phyloP scores from a whole-genome alignment of 1,139 yeast genomes.

The Arxiozyma slooffiae region DNA sequence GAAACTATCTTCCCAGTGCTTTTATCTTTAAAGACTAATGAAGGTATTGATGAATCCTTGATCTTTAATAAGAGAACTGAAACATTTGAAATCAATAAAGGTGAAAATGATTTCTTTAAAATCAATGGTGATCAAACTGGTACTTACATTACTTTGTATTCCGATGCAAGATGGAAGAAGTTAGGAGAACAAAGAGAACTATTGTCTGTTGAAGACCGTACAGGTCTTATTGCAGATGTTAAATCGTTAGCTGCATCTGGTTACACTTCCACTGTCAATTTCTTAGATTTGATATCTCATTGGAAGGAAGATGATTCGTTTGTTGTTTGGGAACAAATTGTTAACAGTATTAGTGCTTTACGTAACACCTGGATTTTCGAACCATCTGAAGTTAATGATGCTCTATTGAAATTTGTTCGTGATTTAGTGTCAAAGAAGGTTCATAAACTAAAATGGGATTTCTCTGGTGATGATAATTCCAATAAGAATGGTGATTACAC shows the following conservation, averaged over 20 bases:
- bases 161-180: slow-evolving; percentile 62
- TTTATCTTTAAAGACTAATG: slow-evolving; percentile 60
- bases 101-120: slow-evolving; percentile 47
- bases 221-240: slow-evolving; percentile 78
- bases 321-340: slow-evolving; percentile 73
- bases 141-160: slow-evolving; percentile 69
- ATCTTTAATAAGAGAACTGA: slow-evolving; percentile 49
- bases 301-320: slow-evolving; percentile 63
- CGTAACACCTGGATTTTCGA: slow-evolving; percentile 65
- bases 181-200: slow-evolving; percentile 67
- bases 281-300: slow-evolving; percentile 52
- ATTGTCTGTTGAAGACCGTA: slow-evolving; percentile 72
- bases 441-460: slow-evolving; percentile 59
- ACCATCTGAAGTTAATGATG: slow-evolving; percentile 43
- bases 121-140: slow-evolving; percentile 78
- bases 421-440: slow-evolving; percentile 53
- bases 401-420: slow-evolving; percentile 49
- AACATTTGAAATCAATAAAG: slow-evolving; percentile 35
- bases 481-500: slow-evolving; percentile 32
- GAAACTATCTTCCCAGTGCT: slow-evolving; percentile 72
- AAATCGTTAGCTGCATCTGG: slow-evolving; percentile 66
- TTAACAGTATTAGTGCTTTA: slow-evolving; percentile 45
- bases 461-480: slow-evolving; percentile 41
- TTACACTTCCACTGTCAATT: slow-evolving; percentile 53
- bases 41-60: slow-evolving; percentile 55